A percentile compares a stretch with the other conserved stretches of the same genome.
phyloP scores from a whole-genome alignment of 768 basidiomycete genomes.

The Lyophyllum shimeji region DNA sequence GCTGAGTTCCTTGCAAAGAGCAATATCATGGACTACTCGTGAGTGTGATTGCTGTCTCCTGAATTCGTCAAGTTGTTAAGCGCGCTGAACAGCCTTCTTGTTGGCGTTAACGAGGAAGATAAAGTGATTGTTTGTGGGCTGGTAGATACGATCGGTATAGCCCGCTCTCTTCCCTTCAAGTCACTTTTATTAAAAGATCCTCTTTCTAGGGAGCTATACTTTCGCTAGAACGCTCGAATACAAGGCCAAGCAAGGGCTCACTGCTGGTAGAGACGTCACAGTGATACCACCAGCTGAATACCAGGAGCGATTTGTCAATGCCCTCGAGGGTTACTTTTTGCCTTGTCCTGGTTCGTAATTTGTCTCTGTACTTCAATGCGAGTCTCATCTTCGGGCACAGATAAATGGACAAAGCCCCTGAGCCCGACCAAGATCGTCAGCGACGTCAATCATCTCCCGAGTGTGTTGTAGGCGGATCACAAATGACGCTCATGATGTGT shows the following conservation, averaged over 20 bases:
- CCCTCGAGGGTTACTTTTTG: slow-evolving; percentile 74
- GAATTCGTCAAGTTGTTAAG: not conserved
- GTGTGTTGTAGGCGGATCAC: slow-evolving; percentile 33
- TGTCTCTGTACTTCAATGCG: not conserved
- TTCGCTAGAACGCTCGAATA: slow-evolving; percentile 87
- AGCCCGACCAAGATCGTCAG: slow-evolving; percentile 38
- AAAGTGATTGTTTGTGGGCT: slow-evolving; percentile 76
- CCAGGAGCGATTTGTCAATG: slow-evolving; percentile 70
- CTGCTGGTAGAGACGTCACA: slow-evolving; percentile 71
- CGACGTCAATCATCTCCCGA: slow-evolving; percentile 40
- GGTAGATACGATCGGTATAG: slow-evolving; percentile 77
- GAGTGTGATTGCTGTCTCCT: slow-evolving; percentile 23
- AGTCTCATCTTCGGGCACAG: slow-evolving; percentile 19
- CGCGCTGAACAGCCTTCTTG: slow-evolving; percentile 48
- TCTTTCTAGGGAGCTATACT: slow-evolving; percentile 68
- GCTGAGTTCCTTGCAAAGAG: slow-evolving; percentile 72
- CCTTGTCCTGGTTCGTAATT: slow-evolving; percentile 63
- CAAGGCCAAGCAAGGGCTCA: slow-evolving; percentile 78
- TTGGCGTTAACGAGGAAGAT: slow-evolving; percentile 67
- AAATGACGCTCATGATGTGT: not conserved
- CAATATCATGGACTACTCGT: slow-evolving; percentile 90
- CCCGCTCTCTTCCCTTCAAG: not conserved
- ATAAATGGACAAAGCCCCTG: slow-evolving; percentile 50
- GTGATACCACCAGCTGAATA: slow-evolving; percentile 82
- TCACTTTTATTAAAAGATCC: not conserved